Base-by-base conservation (phyloP, 2,329 filamentous ascomycete species). In the Fusarium sp. region DNA sequence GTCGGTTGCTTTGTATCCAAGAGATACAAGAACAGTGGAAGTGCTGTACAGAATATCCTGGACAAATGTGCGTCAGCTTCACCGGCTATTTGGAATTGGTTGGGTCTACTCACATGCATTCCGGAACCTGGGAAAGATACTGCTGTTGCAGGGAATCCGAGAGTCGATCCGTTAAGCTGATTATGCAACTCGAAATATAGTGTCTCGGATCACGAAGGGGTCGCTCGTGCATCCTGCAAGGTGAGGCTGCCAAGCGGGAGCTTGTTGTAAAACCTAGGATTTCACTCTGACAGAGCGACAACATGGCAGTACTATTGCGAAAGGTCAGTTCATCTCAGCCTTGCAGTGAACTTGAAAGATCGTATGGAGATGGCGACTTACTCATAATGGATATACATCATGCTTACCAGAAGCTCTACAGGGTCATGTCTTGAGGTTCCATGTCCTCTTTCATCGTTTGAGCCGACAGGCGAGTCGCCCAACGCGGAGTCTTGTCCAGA, bases 321-420 rank as follows among this genome's bases (percentile, higher is more conserved):
- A 5, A 45, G 3, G 2, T 55, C 5, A 45, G 40, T 45, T 54
- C 4, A 28, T 27, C 27, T 28, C 27, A 28, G 27, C 27, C 10
- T 12, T 28, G 2, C 11, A 28, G 27, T 5, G 27, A 5, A 28
- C 11, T 25, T 3, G 21, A 3, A 10, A 5, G 7, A 14, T 18
- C 5, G 1, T 10, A 34, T 7, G 4, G 13, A n/a, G 13, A 30
- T 14, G 20, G 27, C 10, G 8, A 45, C 51, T 25, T 45, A 55
- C 51, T 55, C 27, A 34, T 55, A 55, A 34, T 55, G 51, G 8
- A 27, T 3, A 7, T 55, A n/a, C 40, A 55, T 55, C 16, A 55
- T 43, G 3, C 20, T 55, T 4, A 10, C 4, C 7, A 55, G 14
- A 0, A 55, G 27, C 20, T 45, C 40, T 14, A 45, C 10, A 45